A percentile compares a stretch with the other conserved stretches of the same genome.
Evolutionary conservation across 2,329 filamentous ascomycete genomes (phyloP).

Genomic region (Exophiala lecanii-corni): DNA sequence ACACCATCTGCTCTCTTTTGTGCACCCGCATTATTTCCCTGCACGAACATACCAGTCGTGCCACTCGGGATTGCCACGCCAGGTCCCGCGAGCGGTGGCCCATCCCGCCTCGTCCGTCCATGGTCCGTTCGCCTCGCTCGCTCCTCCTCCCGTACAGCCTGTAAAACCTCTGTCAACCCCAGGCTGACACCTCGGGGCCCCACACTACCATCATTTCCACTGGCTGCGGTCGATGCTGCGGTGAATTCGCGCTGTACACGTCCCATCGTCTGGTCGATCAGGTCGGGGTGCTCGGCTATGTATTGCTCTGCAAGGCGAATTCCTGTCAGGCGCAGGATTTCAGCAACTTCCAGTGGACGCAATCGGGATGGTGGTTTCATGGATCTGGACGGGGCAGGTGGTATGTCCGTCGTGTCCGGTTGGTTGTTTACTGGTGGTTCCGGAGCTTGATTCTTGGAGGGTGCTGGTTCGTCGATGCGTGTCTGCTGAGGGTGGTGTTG

Average conservation of each 20-base stretch:
- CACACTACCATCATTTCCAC: background rate
- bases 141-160: background rate
- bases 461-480: too few species aligned
- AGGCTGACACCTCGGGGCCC: background rate
- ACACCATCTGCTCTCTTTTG: too few species aligned
- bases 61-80: too few species aligned
- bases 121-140: background rate
- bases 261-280: constrained; percentile 2
- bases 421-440: background rate
- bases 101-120: too few species aligned
- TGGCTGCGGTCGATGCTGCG: background rate
- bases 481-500: too few species aligned
- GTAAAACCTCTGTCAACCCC: background rate
- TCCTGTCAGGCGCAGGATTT: constrained; percentile 2
- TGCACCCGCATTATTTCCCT: too few species aligned
- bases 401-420: background rate
- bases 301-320: constrained; percentile 1
- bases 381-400: background rate
- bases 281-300: constrained; percentile 1
- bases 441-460: too few species aligned
- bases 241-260: constrained; percentile 2
- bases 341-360: background rate
- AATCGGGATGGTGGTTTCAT: background rate
- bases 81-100: too few species aligned
- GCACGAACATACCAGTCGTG: too few species aligned